Base-by-base conservation (phyloP, 1,139 yeast genomes). In the Taphrina populina region DNA sequence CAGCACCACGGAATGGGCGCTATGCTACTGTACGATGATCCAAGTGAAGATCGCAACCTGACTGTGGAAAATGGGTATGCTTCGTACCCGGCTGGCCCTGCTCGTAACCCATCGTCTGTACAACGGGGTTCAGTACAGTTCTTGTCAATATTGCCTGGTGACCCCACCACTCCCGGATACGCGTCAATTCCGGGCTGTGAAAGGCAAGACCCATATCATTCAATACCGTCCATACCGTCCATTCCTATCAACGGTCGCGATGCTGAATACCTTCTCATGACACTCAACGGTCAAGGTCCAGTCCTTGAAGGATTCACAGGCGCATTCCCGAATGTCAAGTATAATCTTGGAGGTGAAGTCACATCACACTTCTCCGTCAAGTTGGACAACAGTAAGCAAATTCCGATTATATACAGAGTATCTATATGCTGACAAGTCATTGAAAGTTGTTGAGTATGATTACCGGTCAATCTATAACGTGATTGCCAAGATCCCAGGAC, bases 71-170 rank as follows among this genome's bases (percentile, higher is more conserved):
- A 79, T 59, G 85, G 83, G 2, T 78, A 72, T 64, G 66, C 74
- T 60, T 68, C 82, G 0, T 83, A 83, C 62, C 88, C 88, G 1
- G 66, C 77, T 1, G 88, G 88, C 0, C 82, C 82, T 1, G 86
- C 87, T 1, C 73, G 88, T 60, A 78, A 82, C 63, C 87, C 86
- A 19, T 76, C 82, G 13, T 70, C 82, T 27, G 84, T 85, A 35
- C 92, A 86, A 72, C 76, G 96, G 65, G 95, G 95, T 1, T 82
- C 90, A 58, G 92, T 83, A 2, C 86, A 82, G 68, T 88, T 83
- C 65, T 72, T 88, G 55, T 84, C 95, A 1, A 78, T 77, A 45
- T 72, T 75, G 3, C 95, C 95, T 0, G 96, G 96, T 49, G 96
- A 88, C 66, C 96, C 96, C 37, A 81, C 95, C 1, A 84, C 95